phyloP scores from a whole-genome alignment of 108 stramenopile genomes.

The Cyclotella atomus region DNA sequence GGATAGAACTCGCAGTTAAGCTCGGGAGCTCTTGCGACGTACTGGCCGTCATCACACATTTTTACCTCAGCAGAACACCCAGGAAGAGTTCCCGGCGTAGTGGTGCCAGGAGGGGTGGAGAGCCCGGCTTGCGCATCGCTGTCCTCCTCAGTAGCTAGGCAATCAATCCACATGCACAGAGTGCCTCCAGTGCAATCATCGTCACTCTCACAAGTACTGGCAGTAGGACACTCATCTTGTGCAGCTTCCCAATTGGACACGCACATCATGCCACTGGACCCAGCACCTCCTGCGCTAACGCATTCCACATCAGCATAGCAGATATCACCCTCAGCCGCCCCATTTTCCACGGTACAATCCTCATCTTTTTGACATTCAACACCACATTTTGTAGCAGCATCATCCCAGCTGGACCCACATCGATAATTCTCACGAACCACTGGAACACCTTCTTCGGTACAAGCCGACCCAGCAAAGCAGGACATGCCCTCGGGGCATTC shows the following conservation, averaged over 20 bases:
- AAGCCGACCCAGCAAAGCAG: slow-evolving; percentile 44
- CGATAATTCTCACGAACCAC: slow-evolving; percentile 39
- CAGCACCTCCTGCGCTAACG: slow-evolving; percentile 6
- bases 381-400: slow-evolving; percentile 27
- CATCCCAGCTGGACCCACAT: slow-evolving; percentile 35
- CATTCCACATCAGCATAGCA: slow-evolving; percentile 43
- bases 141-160: not conserved
- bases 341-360: slow-evolving; percentile 36
- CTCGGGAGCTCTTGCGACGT: slow-evolving; percentile 36
- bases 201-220: slow-evolving; percentile 27
- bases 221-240: slow-evolving; percentile 9
- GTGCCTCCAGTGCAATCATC: slow-evolving; percentile 29
- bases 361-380: slow-evolving; percentile 38
- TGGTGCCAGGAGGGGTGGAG: not conserved
- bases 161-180: slow-evolving; percentile 45
- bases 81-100: slow-evolving; percentile 9
- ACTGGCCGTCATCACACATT: slow-evolving; percentile 32
- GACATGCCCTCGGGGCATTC: slow-evolving; percentile 45
- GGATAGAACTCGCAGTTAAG: slow-evolving; percentile 52
- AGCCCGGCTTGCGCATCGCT: not conserved
- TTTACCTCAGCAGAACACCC: slow-evolving; percentile 45
- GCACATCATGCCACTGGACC: slow-evolving; percentile 29
- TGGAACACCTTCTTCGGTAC: slow-evolving; percentile 35
- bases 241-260: slow-evolving; percentile 24
- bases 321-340: slow-evolving; percentile 12